These are phyloP conservation scores for Cladophialophora immunda DNA, from an alignment of 2,329 filamentous ascomycete species.

Conservation along the genomic window DNA sequence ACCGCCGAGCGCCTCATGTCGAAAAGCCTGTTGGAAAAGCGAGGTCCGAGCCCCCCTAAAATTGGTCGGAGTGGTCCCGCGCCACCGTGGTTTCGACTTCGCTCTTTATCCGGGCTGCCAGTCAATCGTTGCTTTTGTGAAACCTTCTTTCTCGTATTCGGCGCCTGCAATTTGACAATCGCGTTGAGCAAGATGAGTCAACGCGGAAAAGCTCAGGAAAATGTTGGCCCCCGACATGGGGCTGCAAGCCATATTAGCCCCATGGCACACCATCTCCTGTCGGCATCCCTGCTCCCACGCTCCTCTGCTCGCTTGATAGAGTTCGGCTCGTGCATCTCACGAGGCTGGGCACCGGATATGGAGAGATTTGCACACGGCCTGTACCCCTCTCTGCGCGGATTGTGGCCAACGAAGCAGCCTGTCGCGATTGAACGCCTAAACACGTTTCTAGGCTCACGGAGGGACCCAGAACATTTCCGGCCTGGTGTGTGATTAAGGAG, in stretches of 20 bases:
- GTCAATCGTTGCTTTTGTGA: neutral
- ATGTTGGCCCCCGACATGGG: neutral
- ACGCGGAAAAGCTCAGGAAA: constrained; percentile 4
- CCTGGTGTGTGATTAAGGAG: constrained; percentile 8
- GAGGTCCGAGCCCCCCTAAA: neutral
- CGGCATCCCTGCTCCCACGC: neutral
- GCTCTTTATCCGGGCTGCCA: neutral
- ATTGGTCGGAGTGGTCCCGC: neutral
- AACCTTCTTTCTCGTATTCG: constrained; percentile 20
- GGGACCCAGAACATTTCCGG: constrained; percentile 10
- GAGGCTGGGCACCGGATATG: neutral
- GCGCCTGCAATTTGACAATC: constrained; percentile 9
- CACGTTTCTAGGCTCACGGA: constrained; percentile 11
- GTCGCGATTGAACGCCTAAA: neutral
- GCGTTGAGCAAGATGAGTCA: constrained; percentile 1
- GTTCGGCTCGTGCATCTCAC: constrained; percentile 6
- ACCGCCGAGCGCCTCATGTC: neutral
- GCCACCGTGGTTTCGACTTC: constrained; percentile 15
- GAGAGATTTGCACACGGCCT: constrained; percentile 3
- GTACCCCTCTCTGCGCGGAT: neutral
- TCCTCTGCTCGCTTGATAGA: constrained; percentile 8
- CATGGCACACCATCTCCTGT: constrained; percentile 2
- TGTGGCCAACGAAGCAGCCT: constrained; percentile 10
- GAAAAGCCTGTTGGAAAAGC: neutral
- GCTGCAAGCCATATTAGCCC: constrained; percentile 12